Evolutionary conservation across 2,329 filamentous ascomycete species (phyloP).

Genomic region (Penicillium sp.): DNA sequence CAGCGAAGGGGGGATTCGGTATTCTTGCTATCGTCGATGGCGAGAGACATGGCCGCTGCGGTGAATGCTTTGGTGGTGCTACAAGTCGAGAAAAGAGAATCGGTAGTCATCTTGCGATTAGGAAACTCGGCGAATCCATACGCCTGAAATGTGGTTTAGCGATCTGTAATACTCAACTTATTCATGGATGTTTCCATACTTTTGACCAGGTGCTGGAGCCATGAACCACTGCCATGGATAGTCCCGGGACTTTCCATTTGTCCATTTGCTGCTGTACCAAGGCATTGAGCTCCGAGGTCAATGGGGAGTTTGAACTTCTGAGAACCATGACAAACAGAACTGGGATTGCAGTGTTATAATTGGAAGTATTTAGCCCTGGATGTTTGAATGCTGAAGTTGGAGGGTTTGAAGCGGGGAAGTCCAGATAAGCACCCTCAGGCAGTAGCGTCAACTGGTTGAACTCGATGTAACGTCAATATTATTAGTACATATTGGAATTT

Average conservation of each 20-base stretch:
- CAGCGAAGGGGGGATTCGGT: conserved; percentile 29
- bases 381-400: neutral
- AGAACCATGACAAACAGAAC: neutral
- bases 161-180: neutral
- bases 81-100: conserved; percentile 27
- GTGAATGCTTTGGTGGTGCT: conserved; percentile 34
- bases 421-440: neutral
- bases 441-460: neutral
- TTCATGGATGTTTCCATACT: neutral
- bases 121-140: conserved; percentile 30
- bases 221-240: too few species aligned
- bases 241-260: conserved; percentile 10
- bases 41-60: conserved; percentile 23
- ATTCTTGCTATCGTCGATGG: conserved; percentile 22
- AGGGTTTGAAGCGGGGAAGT: neutral
- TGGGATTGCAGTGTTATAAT: too few species aligned
- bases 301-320: neutral
- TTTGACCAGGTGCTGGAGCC: too few species aligned
- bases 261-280: conserved; percentile 23
- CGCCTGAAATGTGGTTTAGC: conserved; percentile 16
- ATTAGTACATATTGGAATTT: neutral
- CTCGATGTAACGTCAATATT: neutral
- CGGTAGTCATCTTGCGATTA: conserved; percentile 22
- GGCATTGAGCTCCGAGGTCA: conserved; percentile 16
- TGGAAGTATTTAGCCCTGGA: neutral